These are phyloP conservation scores for Aspergillus taichungensis DNA, from an alignment of 495 filamentous ascomycete species.

Conservation along the genomic window DNA sequence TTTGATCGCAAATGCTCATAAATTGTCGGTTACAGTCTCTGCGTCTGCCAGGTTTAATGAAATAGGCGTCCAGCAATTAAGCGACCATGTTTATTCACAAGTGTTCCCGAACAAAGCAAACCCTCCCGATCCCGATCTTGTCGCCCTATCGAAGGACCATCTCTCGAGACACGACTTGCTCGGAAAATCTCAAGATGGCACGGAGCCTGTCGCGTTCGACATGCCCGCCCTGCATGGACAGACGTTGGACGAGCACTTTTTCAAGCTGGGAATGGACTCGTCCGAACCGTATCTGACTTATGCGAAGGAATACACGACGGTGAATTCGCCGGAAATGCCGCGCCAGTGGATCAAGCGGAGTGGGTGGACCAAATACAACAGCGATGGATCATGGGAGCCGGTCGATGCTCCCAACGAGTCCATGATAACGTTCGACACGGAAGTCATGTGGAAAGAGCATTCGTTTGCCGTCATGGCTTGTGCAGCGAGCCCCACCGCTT, in stretches of 20 bases:
- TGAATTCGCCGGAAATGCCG: constrained; percentile 63
- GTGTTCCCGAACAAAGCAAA: constrained; percentile 59
- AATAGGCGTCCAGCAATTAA: constrained; percentile 89
- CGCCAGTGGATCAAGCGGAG: constrained; percentile 68
- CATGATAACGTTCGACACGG: constrained; percentile 88
- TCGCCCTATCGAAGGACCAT: constrained; percentile 74
- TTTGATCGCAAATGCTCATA: background rate
- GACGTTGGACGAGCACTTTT: constrained; percentile 90
- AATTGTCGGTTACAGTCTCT: constrained; percentile 38
- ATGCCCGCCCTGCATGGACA: constrained; percentile 69
- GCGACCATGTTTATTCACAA: constrained; percentile 70
- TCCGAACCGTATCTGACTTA: constrained; percentile 77
- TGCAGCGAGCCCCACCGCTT: constrained; percentile 73
- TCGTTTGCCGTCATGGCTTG: constrained; percentile 95
- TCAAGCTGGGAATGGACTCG: constrained; percentile 78
- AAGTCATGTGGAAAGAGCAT: constrained; percentile 91
- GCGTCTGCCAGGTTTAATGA: constrained; percentile 70
- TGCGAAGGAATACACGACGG: constrained; percentile 62
- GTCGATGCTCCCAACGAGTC: constrained; percentile 71
- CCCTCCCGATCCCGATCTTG: constrained; percentile 55
- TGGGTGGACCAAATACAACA: constrained; percentile 90
- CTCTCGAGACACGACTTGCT: constrained; percentile 79
- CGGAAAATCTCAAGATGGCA: constrained; percentile 75
- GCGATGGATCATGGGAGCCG: constrained; percentile 58
- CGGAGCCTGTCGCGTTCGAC: constrained; percentile 73